Percentiles rank a stretch among this genome's conserved stretches.
Evolutionary conservation across 495 filamentous ascomycete species (phyloP).

Genomic region (Talaromyces thailandensis): DNA sequence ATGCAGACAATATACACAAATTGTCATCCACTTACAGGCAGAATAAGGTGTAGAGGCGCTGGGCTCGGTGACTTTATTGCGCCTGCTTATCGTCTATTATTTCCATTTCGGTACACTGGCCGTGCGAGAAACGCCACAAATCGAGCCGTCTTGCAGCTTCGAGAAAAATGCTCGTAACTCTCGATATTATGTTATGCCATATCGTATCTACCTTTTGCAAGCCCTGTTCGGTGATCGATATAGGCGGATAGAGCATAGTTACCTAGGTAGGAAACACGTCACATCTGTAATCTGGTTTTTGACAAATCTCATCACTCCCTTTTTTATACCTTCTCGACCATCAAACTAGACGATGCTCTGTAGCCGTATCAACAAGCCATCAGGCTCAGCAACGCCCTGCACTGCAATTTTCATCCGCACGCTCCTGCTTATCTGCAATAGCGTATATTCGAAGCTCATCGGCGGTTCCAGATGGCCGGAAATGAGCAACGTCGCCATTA

Average conservation of each 20-base stretch:
- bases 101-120: neutral
- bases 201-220: too few relatives aligned
- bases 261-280: too few relatives aligned
- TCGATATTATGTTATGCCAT: too few relatives aligned
- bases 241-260: too few relatives aligned
- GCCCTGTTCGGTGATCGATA: too few relatives aligned
- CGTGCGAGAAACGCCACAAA: neutral
- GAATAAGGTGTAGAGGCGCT: neutral
- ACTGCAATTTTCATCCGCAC: slow-evolving; percentile 15
- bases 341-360: neutral
- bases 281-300: too few relatives aligned
- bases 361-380: slow-evolving; percentile 14
- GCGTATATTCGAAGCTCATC: slow-evolving; percentile 22
- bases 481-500: slow-evolving; percentile 20
- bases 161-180: too few relatives aligned
- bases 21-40: too few relatives aligned
- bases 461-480: slow-evolving; percentile 21
- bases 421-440: slow-evolving; percentile 15
- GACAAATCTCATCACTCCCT: too few relatives aligned
- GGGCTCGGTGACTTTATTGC: neutral
- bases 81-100: neutral
- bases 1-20: too few relatives aligned
- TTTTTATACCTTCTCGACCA: too few relatives aligned
- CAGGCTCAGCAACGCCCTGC: slow-evolving; percentile 13
- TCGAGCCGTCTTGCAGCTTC: neutral